Evolutionary conservation across 352 stramenopile species (phyloP).

Genomic region (Phytopythium oedochilum): DNA sequence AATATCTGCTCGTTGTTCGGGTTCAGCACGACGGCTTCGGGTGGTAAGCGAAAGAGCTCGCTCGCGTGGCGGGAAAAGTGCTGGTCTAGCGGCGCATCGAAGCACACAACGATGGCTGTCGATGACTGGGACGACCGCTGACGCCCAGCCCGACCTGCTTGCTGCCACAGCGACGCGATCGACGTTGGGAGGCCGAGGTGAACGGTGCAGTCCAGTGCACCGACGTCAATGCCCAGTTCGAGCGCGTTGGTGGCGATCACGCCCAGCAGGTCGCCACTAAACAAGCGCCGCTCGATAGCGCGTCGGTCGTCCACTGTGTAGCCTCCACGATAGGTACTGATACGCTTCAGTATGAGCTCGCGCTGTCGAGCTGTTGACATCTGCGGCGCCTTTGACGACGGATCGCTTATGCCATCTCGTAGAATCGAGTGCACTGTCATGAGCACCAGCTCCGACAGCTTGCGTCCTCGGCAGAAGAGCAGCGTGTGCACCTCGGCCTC

Average conservation of each 20-base stretch:
- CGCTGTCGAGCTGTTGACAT: not conserved
- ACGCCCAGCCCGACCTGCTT: slow-evolving; percentile 93
- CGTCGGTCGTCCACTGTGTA: slow-evolving; percentile 92
- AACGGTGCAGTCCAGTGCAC: slow-evolving; percentile 93
- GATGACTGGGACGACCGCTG: slow-evolving; percentile 67
- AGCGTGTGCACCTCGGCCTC: slow-evolving; percentile 89
- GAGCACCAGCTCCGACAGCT: slow-evolving; percentile 91
- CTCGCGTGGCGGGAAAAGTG: slow-evolving; percentile 66
- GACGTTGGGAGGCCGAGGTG: slow-evolving; percentile 94
- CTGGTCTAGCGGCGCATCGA: slow-evolving; percentile 94
- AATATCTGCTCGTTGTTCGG: slow-evolving; percentile 85
- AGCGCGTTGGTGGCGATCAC: slow-evolving; percentile 96
- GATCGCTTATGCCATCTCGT: slow-evolving; percentile 10
- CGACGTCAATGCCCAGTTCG: slow-evolving; percentile 96
- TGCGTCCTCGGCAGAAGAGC: slow-evolving; percentile 93
- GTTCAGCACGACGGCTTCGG: slow-evolving; percentile 84
- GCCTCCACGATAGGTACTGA: slow-evolving; percentile 95
- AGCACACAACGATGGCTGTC: slow-evolving; percentile 93
- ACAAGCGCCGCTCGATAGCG: slow-evolving; percentile 94
- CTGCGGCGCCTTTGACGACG: not conserved
- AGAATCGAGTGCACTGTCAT: slow-evolving; percentile 80
- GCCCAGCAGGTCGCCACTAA: slow-evolving; percentile 91
- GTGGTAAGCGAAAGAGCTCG: slow-evolving; percentile 64
- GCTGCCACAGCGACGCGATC: slow-evolving; percentile 94
- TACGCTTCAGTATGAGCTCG: slow-evolving; percentile 38